phyloP scores from a whole-genome alignment of 192 early-diverging fungal genomes.

The Coemansia sp. region DNA sequence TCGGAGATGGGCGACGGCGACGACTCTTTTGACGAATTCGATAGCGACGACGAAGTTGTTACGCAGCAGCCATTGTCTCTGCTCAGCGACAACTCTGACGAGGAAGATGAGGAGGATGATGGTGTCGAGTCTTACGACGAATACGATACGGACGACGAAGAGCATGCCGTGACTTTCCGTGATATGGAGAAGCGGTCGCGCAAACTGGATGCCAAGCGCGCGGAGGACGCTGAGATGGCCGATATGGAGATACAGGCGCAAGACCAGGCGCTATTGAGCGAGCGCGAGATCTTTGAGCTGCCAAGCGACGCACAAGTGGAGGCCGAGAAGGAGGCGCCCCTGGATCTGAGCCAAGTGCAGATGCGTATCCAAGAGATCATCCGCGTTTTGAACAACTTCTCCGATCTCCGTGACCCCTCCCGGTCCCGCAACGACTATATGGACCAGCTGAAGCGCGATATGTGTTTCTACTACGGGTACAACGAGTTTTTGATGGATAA shows the following conservation, averaged over 20 bases:
- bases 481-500: slow-evolving; percentile 89
- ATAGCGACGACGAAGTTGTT: slow-evolving; percentile 29
- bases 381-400: slow-evolving; percentile 88
- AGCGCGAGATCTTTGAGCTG: slow-evolving; percentile 54
- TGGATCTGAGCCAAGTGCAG: slow-evolving; percentile 75
- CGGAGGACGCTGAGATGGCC: slow-evolving; percentile 66
- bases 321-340: slow-evolving; percentile 63
- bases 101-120: slow-evolving; percentile 16
- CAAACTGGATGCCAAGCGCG: slow-evolving; percentile 57
- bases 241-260: slow-evolving; percentile 70
- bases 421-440: slow-evolving; percentile 84
- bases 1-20: slow-evolving; percentile 54
- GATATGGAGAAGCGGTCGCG: slow-evolving; percentile 77
- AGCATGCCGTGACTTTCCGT: slow-evolving; percentile 41
- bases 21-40: slow-evolving; percentile 57
- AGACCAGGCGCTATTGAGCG: slow-evolving; percentile 57
- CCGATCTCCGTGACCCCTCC: slow-evolving; percentile 71
- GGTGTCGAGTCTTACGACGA: slow-evolving; percentile 53
- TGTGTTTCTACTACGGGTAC: slow-evolving; percentile 94
- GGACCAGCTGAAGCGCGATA: slow-evolving; percentile 84
- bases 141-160: slow-evolving; percentile 47
- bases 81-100: slow-evolving; percentile 21
- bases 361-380: slow-evolving; percentile 91
- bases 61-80: slow-evolving; percentile 16
- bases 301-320: slow-evolving; percentile 69